A percentile compares a stretch with the other conserved stretches of the same genome.
phyloP scores from a whole-genome alignment of 352 stramenopile species.

The Phytophthora lateralis region DNA sequence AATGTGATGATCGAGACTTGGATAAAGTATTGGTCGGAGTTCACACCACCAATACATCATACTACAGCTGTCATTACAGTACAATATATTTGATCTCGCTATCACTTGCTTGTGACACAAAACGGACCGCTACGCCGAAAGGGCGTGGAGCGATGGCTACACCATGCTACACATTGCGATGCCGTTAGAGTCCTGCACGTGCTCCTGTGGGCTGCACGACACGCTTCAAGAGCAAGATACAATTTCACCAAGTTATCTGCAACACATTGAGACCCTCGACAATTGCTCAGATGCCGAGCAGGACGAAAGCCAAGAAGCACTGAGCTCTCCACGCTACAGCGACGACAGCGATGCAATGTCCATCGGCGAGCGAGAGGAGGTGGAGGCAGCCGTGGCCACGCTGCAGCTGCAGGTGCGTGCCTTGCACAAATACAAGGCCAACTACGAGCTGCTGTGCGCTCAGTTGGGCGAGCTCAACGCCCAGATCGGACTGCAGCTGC shows the following conservation, averaged over 20 bases:
- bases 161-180: constrained; percentile 10
- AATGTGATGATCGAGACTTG: constrained; percentile 1
- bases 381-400: constrained; percentile 13
- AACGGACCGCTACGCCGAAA: constrained; percentile 26
- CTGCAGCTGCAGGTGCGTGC: constrained; percentile 56
- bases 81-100: background rate
- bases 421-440: constrained; percentile 75
- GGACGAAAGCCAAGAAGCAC: constrained; percentile 1
- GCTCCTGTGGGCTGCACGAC: constrained; percentile 14
- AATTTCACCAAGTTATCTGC: background rate
- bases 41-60: background rate
- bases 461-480: constrained; percentile 72
- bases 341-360: constrained; percentile 4
- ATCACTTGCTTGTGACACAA: background rate
- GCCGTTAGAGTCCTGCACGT: constrained; percentile 10
- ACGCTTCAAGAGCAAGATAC: background rate
- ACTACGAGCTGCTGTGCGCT: constrained; percentile 78
- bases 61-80: background rate
- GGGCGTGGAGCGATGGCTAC: constrained; percentile 29
- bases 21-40: background rate
- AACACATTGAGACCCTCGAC: background rate
- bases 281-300: constrained; percentile 1
- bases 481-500: constrained; percentile 69
- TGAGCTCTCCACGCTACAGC: constrained; percentile 4
- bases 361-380: constrained; percentile 11